phyloP scores from a whole-genome alignment of 139 green algal genomes.

The Pleodorina starrii region DNA sequence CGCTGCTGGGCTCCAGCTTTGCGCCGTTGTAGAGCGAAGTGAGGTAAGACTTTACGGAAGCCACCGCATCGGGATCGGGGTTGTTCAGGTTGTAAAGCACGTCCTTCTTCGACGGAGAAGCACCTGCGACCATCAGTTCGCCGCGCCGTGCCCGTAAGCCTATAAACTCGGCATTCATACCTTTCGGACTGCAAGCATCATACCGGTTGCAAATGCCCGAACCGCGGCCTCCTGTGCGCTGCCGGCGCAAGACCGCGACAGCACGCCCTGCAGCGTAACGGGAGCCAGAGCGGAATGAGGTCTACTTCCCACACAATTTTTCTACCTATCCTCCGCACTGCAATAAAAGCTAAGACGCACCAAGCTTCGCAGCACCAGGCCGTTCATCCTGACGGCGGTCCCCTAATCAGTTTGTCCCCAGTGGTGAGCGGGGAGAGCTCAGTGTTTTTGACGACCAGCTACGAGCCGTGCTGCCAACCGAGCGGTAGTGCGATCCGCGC shows the following conservation, averaged over 20 bases:
- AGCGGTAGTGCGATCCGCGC: too few species aligned
- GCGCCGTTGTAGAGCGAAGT: slow-evolving; percentile 35
- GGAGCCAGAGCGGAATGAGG: background rate
- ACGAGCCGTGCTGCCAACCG: background rate
- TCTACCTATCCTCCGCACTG: background rate
- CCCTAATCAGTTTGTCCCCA: background rate
- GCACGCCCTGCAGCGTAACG: slow-evolving; percentile 44
- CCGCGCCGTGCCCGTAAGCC: too few species aligned
- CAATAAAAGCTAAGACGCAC: background rate
- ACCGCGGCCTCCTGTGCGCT: slow-evolving; percentile 29
- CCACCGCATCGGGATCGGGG: slow-evolving; percentile 57
- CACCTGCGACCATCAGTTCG: slow-evolving; percentile 46
- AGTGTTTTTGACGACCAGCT: background rate
- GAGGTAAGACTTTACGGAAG: slow-evolving; percentile 57
- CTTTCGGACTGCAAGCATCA: too few species aligned
- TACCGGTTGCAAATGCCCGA: slow-evolving; percentile 40
- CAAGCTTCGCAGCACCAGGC: slow-evolving; percentile 26
- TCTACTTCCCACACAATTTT: background rate
- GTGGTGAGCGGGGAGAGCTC: background rate
- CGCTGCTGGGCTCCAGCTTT: slow-evolving; percentile 34
- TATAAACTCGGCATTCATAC: too few species aligned
- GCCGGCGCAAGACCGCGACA: slow-evolving; percentile 29
- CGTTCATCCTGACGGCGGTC: slow-evolving; percentile 37
- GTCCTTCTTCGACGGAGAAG: slow-evolving; percentile 57
- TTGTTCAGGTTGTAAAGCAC: slow-evolving; percentile 57